Evolutionary conservation across 163 green algal genomes (phyloP), one percentile per base, ranked within the genome.

Genomic region (Prototheca wickerhamii): DNA sequence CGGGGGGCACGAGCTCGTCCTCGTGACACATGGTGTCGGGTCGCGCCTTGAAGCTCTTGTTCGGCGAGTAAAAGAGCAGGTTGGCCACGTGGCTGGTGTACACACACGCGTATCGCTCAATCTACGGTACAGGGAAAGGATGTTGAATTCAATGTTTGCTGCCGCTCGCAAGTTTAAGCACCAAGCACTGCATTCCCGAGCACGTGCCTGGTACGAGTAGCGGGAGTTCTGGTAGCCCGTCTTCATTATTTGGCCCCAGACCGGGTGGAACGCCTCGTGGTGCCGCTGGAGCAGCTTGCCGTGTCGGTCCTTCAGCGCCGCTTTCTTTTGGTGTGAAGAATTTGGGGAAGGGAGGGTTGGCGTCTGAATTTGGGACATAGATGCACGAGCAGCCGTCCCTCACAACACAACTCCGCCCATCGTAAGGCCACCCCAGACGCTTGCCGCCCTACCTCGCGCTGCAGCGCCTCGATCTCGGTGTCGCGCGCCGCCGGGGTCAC

Each of bases 171-270:
- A n/a, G n/a, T n/a, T n/a, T n/a, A n/a, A n/a, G n/a, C n/a, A n/a
- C 10, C 37, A 15, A 44, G 37, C 37, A 44, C 37, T n/a, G n/a
- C n/a, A n/a, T n/a, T n/a, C n/a, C n/a, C n/a, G n/a, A n/a, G n/a
- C n/a, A n/a, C n/a, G n/a, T 34, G 58, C 59, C 63, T 91, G 91
- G 72, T 95, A 84, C 3, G 89, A 90, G 66, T 96, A 96, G 20
- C 86, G 72, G 12, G 77, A 91, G 78, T 95, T 96, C 76, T 96
- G 86, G 73, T 96, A 94, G 1, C 92, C 91, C 0, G 92, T 95
- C 78, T 97, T 96, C 64, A 98, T 83, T n/a, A 98, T 73, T 73
- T 91, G 84, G 0, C 92, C 91, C 92, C 92, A 98, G 17, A 96
- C 75, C 1, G 76, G 76, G 76, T 97, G 92, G 73, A 97, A 96